Conservation (phyloP, 176 grass and related monocot species). For the Bonia amplexicaulis region DNA sequence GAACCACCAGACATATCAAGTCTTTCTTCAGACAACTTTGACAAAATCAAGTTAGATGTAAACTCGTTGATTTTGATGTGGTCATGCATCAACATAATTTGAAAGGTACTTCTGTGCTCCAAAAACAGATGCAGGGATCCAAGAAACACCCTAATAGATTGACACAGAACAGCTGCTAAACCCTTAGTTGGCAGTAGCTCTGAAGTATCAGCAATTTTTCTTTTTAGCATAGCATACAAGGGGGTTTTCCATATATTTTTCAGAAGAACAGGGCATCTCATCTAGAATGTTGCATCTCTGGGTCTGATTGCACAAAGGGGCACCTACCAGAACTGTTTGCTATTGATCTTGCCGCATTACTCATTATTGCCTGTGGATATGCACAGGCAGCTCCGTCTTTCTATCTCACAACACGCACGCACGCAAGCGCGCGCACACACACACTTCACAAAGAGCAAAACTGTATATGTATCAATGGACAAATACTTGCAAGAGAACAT, state of each 20-base stretch:
- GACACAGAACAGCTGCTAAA: background rate
- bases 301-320: background rate
- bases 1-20: background rate
- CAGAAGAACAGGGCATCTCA: background rate
- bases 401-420: background rate
- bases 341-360: background rate
- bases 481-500: slow-evolving; percentile 24
- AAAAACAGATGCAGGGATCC: background rate
- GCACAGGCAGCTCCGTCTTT: background rate
- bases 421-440: too few species aligned
- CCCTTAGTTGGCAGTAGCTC: background rate
- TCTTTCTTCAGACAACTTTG: background rate
- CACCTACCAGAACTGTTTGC: background rate
- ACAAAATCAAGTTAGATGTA: background rate
- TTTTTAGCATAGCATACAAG: background rate
- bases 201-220: background rate
- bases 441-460: background rate
- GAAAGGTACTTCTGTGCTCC: background rate
- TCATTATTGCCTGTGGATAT: background rate
- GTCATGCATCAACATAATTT: background rate
- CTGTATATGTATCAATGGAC: slow-evolving; percentile 11
- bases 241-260: background rate
- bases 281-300: background rate
- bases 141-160: background rate
- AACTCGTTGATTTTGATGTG: background rate